Evolutionary conservation across 2,329 filamentous ascomycete species (phyloP).

Genomic region (Xylaria sp.): DNA sequence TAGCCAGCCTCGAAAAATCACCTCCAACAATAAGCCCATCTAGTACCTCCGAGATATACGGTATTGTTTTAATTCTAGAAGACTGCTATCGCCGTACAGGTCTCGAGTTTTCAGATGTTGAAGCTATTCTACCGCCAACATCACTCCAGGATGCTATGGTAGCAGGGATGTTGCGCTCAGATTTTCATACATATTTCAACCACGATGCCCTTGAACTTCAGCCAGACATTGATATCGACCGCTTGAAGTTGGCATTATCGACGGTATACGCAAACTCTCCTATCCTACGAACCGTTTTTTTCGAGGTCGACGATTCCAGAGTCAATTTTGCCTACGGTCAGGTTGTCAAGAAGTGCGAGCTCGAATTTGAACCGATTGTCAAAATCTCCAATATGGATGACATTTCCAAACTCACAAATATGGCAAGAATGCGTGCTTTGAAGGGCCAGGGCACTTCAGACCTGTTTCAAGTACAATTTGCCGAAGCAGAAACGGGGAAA

Average conservation of each 20-base stretch:
- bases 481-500: constrained; percentile 46
- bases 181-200: constrained; percentile 84
- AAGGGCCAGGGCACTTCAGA: constrained; percentile 50
- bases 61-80: constrained; percentile 52
- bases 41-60: constrained; percentile 34
- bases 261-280: constrained; percentile 69
- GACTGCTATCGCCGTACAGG: constrained; percentile 52
- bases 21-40: neutral
- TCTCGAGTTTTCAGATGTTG: constrained; percentile 56
- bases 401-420: constrained; percentile 52
- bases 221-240: constrained; percentile 63
- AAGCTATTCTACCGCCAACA: constrained; percentile 77
- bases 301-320: constrained; percentile 70
- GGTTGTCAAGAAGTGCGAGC: constrained; percentile 52
- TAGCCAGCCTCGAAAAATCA: constrained; percentile 45
- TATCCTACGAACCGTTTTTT: constrained; percentile 80
- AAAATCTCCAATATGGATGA: constrained; percentile 49
- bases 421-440: constrained; percentile 54
- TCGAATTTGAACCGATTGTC: constrained; percentile 39
- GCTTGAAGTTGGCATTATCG: constrained; percentile 71
- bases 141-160: constrained; percentile 89
- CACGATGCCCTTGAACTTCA: constrained; percentile 78
- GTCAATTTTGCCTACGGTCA: constrained; percentile 65
- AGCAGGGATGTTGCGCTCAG: constrained; percentile 80
- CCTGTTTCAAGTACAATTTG: constrained; percentile 64